Conservation (phyloP, 1,284 basidiomycete genomes). For the Ceratobasidium sp. region DNA sequence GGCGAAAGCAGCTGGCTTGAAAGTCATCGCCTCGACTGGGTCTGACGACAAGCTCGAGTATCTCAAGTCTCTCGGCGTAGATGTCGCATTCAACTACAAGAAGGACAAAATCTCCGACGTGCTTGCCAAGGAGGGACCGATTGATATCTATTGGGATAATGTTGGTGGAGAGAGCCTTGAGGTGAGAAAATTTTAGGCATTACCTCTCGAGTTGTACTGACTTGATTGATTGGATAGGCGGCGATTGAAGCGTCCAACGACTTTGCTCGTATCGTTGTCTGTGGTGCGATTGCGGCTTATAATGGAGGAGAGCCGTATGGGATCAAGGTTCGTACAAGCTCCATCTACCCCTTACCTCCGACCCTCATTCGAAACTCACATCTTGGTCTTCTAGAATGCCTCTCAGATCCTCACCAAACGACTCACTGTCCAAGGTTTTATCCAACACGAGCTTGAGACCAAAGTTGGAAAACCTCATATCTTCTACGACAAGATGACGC, state of each 20-base stretch:
- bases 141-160: conserved; percentile 68
- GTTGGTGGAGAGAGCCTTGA: conserved; percentile 57
- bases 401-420: conserved; percentile 65
- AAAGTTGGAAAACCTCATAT: conserved; percentile 59
- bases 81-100: conserved; percentile 85
- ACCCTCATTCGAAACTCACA: too few species aligned
- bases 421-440: conserved; percentile 73
- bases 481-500: conserved; percentile 69
- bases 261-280: conserved; percentile 39
- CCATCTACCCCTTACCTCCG: too few species aligned
- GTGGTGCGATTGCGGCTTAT: conserved; percentile 56
- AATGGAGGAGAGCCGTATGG: conserved; percentile 55
- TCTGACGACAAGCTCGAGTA: conserved; percentile 77
- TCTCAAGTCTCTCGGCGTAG: conserved; percentile 73
- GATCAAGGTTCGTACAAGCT: conserved; percentile 53
- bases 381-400: conserved; percentile 53
- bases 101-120: conserved; percentile 65
- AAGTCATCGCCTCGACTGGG: conserved; percentile 81
- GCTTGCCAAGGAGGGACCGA: conserved; percentile 70
- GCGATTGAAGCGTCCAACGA: conserved; percentile 29
- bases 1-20: conserved; percentile 73
- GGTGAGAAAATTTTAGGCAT: conserved; percentile 5
- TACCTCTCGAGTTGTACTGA: conserved; percentile 8
- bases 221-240: not conserved
- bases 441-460: conserved; percentile 62